Base-by-base conservation (phyloP, 768 basidiomycete genomes). In the Trametes villosa region DNA sequence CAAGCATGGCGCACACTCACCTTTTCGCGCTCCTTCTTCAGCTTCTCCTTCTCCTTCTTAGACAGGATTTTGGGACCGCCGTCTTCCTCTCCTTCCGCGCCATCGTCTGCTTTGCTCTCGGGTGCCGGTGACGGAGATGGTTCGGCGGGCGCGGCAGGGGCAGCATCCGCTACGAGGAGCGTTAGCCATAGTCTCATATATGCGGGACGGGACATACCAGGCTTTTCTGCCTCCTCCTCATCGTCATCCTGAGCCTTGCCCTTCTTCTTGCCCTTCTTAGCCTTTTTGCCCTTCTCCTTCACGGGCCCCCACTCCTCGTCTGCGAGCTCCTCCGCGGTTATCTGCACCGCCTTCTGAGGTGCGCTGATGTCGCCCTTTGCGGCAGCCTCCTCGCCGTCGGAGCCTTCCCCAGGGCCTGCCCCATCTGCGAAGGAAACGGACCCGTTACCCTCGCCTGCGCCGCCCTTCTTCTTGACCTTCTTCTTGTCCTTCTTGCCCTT, bases 11-110 rank as follows among this genome's bases (percentile, higher is more conserved):
- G n/a, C 8, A 29, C 41, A 47, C 56, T 48, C 34, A 89, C 94
- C 89, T 97, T 97, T 79, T 97, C 95, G 52, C 87, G 86, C 76
- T 98, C 96, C 78, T 98, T 98, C 85, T 98, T 98, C 62, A 96
- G 79, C 72, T 88, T 88, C 73, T 98, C 96, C 77, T 98, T 98
- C 81, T 98, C 93, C 73, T 96, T 97, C 79, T 98, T 98, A 18
- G 89, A 88, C 34, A 97, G 75, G 31, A 96, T 71, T 75, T 89
- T 87, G 4, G 79, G 78, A 15, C 84, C 91, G 49, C 75, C 75
- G 51, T 81, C 86, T 30, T 82, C 79, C 5, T 65, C 81, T 1
- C 71, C 86, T 8, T 81, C 85, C 24, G 13, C 56, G 33, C 60
- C 74, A 11, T 59, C 61, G 5, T 13, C 67, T 27, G 52, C 66